phyloP scores from a whole-genome alignment of 2,329 filamentous ascomycete species.

The Rhexocercosporidium sp. region DNA sequence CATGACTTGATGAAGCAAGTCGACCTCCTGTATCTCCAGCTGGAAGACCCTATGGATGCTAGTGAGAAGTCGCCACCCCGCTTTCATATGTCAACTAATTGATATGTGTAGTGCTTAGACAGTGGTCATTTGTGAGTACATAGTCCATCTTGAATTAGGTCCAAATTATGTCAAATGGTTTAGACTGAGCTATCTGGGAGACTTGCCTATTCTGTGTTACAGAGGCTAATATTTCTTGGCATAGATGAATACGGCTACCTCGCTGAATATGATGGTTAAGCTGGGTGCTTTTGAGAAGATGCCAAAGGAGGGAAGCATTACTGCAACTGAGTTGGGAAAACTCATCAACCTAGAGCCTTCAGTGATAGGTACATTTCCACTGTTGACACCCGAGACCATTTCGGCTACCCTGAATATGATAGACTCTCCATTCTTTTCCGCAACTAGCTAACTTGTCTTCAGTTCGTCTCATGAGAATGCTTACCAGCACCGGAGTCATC shows the following conservation, averaged over 20 bases:
- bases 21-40: constrained; percentile 23
- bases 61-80: constrained; percentile 17
- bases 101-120: not conserved
- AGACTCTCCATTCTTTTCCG: not conserved
- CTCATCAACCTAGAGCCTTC: constrained; percentile 26
- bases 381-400: no score
- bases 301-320: constrained; percentile 30
- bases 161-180: not conserved
- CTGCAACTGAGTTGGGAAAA: constrained; percentile 29
- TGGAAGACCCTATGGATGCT: constrained; percentile 29
- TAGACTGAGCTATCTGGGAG: not conserved
- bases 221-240: constrained; percentile 11
- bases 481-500: constrained; percentile 27
- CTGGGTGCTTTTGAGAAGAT: constrained; percentile 34
- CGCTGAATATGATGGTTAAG: constrained; percentile 30
- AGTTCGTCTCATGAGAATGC: constrained; percentile 33
- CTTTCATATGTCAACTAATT: not conserved
- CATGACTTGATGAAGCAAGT: constrained; percentile 25
- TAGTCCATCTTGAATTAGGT: not conserved
- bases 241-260: constrained; percentile 13
- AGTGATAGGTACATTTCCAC: constrained; percentile 25
- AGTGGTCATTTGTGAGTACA: constrained; percentile 13
- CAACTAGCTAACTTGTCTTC: not conserved
- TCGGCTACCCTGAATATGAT: no score
- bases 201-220: not conserved